These are phyloP conservation scores for Solanum virginianum DNA, from an alignment of 257 asterid genomes.

Conservation along the genomic window DNA sequence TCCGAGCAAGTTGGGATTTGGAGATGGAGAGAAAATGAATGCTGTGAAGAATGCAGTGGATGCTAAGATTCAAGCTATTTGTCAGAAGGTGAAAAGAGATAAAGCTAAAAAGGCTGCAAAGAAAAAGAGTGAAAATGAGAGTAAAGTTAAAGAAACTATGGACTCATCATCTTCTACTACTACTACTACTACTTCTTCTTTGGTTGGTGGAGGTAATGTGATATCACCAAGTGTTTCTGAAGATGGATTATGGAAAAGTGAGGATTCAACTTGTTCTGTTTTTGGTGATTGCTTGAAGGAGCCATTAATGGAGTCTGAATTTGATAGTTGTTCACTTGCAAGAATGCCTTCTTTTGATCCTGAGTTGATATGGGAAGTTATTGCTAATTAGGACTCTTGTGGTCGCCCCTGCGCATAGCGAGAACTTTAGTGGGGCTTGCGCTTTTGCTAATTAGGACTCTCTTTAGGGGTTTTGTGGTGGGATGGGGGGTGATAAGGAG, in stretches of 20 bases:
- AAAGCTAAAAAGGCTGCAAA: slow-evolving; percentile 21
- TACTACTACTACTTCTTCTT: not conserved
- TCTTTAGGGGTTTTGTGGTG: not conserved
- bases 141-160: not conserved
- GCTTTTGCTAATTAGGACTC: slow-evolving; percentile 58
- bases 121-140: not conserved
- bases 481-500: not conserved
- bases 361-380: slow-evolving; percentile 86
- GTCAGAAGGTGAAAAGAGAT: slow-evolving; percentile 58
- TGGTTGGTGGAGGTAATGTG: slow-evolving; percentile 2
- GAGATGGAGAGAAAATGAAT: slow-evolving; percentile 27
- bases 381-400: slow-evolving; percentile 41
- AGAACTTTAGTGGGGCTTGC: too few species aligned
- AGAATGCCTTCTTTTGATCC: slow-evolving; percentile 89
- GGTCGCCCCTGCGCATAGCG: too few species aligned
- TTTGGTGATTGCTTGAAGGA: slow-evolving; percentile 25
- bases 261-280: slow-evolving; percentile 26
- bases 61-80: slow-evolving; percentile 73
- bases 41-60: slow-evolving; percentile 75
- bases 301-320: slow-evolving; percentile 15
- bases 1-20: slow-evolving; percentile 49
- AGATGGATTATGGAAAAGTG: slow-evolving; percentile 40
- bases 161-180: slow-evolving; percentile 20
- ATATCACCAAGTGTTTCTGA: slow-evolving; percentile 33
- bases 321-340: slow-evolving; percentile 57